Percentiles rank a stretch among this genome's conserved stretches.
These are phyloP conservation scores for Wickerhamomyces queroliae DNA, from an alignment of 805 yeast species.

Conservation along the genomic window DNA sequence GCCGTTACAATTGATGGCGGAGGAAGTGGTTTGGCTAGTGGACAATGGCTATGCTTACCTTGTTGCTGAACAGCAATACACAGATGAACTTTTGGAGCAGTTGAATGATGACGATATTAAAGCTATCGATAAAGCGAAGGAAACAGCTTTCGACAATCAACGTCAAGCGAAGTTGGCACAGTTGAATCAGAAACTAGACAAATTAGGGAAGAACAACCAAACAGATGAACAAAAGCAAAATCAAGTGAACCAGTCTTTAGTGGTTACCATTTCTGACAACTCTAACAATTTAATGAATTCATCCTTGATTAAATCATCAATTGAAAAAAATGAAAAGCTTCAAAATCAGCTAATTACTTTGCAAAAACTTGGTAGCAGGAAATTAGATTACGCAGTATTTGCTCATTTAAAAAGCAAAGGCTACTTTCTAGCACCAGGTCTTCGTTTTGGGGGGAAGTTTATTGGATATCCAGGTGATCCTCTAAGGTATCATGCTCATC, in stretches of 20 bases:
- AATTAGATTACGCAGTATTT: slow-evolving; percentile 10
- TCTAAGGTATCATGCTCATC: slow-evolving; percentile 81
- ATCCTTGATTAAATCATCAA: slow-evolving; percentile 8
- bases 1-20: slow-evolving; percentile 68
- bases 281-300: slow-evolving; percentile 12
- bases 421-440: slow-evolving; percentile 71
- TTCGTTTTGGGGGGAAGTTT: slow-evolving; percentile 85
- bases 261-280: slow-evolving; percentile 13
- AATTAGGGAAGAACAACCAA: slow-evolving; percentile 3
- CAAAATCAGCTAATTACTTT: slow-evolving; percentile 7
- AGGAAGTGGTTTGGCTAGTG: slow-evolving; percentile 68
- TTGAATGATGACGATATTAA: slow-evolving; percentile 12
- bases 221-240: neutral
- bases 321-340: slow-evolving; percentile 7
- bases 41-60: slow-evolving; percentile 32
- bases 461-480: slow-evolving; percentile 96
- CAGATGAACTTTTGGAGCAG: no score
- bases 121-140: slow-evolving; percentile 6
- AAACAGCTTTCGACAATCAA: slow-evolving; percentile 2
- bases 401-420: slow-evolving; percentile 25
- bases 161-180: slow-evolving; percentile 5
- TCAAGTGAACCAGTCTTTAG: slow-evolving; percentile 6
- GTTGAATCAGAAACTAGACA: neutral
- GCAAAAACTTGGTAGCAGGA: slow-evolving; percentile 1
- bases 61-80: slow-evolving; percentile 37